Base-by-base conservation (phyloP, 1,284 basidiomycete genomes). In the Marasmius sp. region DNA sequence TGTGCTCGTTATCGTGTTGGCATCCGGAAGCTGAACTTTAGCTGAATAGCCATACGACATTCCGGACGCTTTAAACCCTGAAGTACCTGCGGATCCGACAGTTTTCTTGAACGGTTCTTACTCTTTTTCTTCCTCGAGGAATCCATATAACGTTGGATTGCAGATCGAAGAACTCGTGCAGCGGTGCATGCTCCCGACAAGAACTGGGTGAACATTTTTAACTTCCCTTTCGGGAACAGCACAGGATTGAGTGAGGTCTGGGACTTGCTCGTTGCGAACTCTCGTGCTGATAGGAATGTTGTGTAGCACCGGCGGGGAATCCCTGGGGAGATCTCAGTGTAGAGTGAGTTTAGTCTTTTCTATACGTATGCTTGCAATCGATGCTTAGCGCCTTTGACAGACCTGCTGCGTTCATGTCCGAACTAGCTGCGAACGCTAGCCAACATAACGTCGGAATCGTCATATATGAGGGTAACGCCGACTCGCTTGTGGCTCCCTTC, bases 101-200 rank as follows among this genome's bases (percentile, higher is more conserved):
- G 71, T 82, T 39, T 91, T 89, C 70, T 75, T 88, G 62, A 90
- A 91, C 64, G 81, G 88, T 88, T 18, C 6, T 22, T 18, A 54
- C 5, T 11, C 43, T 12, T 10, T 27, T 36, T 38, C 9, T 18
- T 27, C 48, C 7, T 12, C 48, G 12, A 11, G 11, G 48, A 33
- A n/a, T 22, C 20, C 3, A 18, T 34, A 3, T 37, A 50, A 12
- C 41, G 18, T 10, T n/a, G n/a, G 20, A 1, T 12, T 33, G 6
- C 37, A 67, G 66, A 66, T 34, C 61, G 63, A 43, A 57, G 47
- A 9, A 66, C 65, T 27, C 66, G 66, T 12, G 47, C 58, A 4
- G 63, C 63, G 0, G 50, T 67, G 6, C 66, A 67, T 43, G 66
- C 66, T 8, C 66, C 66, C 20, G 20, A 43, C 39, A 58, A 62